Conservation (phyloP, 2,329 filamentous ascomycete genomes). For the Macrophomina tecta region DNA sequence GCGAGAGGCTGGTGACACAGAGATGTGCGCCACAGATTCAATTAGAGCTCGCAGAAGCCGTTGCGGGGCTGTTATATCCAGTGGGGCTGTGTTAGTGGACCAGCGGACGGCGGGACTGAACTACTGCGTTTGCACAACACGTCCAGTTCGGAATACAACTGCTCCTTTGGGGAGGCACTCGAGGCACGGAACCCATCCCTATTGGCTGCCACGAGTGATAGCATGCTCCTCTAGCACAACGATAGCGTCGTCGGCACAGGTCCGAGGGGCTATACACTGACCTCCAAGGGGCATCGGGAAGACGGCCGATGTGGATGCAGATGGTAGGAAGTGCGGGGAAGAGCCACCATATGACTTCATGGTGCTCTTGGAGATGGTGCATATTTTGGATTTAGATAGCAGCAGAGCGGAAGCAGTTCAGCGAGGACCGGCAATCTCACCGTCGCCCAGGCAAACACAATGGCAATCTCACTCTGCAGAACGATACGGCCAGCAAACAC, state of each 20-base stretch:
- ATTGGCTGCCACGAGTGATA: background rate
- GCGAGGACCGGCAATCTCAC: too few relatives aligned
- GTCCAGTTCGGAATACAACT: background rate
- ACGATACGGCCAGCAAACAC: background rate
- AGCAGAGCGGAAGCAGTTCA: too few relatives aligned
- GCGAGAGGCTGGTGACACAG: too few relatives aligned
- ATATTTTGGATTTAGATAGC: too few relatives aligned
- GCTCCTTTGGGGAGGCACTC: background rate
- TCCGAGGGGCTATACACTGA: background rate
- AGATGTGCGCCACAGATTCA: too few relatives aligned
- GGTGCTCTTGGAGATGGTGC: background rate
- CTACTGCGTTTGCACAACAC: background rate
- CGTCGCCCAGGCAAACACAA: too few relatives aligned
- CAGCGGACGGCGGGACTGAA: background rate
- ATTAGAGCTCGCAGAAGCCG: too few relatives aligned
- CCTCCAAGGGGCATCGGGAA: background rate
- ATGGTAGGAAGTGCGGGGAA: slow-evolving; percentile 2
- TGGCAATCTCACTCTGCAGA: background rate
- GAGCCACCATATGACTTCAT: background rate
- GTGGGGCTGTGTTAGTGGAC: background rate
- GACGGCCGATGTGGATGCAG: background rate
- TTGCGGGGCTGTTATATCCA: background rate
- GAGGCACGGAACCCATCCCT: background rate
- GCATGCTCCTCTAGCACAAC: background rate
- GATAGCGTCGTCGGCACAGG: background rate